Conservation (phyloP, 2,329 filamentous ascomycete genomes). For the Rutstroemia sydowiana region DNA sequence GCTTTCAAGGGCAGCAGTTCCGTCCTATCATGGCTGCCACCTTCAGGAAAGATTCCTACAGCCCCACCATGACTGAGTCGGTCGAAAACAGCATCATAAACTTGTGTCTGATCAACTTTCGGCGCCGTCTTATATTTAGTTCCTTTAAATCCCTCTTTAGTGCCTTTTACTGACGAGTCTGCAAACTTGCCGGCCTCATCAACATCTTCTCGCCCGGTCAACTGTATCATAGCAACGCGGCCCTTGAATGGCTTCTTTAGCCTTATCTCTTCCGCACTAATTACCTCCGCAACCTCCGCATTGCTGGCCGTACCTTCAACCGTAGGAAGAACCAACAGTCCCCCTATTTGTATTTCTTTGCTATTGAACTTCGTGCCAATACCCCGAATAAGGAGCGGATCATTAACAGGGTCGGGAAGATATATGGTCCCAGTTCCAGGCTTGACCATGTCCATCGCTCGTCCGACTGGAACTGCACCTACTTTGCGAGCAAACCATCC, state of each 20-base stretch:
- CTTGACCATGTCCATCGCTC: slow-evolving; percentile 84
- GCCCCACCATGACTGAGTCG: slow-evolving; percentile 75
- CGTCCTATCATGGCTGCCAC: slow-evolving; percentile 89
- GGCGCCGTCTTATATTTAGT: slow-evolving; percentile 82
- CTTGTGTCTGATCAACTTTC: slow-evolving; percentile 86
- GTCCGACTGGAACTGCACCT: slow-evolving; percentile 85
- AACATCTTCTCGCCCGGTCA: slow-evolving; percentile 73
- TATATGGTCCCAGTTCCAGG: slow-evolving; percentile 74
- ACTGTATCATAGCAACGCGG: slow-evolving; percentile 64
- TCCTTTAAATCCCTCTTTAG: slow-evolving; percentile 54
- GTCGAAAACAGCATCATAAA: slow-evolving; percentile 87
- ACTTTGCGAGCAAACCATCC: slow-evolving; percentile 78
- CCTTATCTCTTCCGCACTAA: slow-evolving; percentile 71
- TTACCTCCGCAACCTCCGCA: slow-evolving; percentile 75
- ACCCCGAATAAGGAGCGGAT: slow-evolving; percentile 55
- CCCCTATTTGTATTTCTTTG: slow-evolving; percentile 64
- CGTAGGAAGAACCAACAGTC: slow-evolving; percentile 79
- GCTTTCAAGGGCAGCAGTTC: slow-evolving; percentile 86
- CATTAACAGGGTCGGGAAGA: slow-evolving; percentile 77
- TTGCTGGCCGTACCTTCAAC: slow-evolving; percentile 71
- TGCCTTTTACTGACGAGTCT: slow-evolving; percentile 11
- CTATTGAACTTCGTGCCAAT: slow-evolving; percentile 76
- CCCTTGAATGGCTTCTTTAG: slow-evolving; percentile 84
- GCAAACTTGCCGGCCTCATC: slow-evolving; percentile 45
- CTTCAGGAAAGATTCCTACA: slow-evolving; percentile 94